Conservation (phyloP, 805 yeast species). For the Candida alai region DNA sequence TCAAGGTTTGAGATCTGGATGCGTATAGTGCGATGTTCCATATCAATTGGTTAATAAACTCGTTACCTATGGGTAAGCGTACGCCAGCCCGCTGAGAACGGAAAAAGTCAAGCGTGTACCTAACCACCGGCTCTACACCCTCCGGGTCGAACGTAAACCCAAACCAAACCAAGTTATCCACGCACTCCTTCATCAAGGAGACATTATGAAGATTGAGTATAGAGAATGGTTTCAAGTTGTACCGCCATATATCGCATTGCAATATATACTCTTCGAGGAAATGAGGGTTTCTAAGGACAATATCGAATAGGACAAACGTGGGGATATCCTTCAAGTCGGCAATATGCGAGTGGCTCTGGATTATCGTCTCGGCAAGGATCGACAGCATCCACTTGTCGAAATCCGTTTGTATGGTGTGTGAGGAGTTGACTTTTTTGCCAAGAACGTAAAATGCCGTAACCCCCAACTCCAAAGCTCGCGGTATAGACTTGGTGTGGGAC, state of each 20-base stretch:
- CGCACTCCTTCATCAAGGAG: slow-evolving; percentile 15
- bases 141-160: slow-evolving; percentile 21
- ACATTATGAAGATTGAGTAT: slow-evolving; percentile 17
- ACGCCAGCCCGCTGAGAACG: slow-evolving; percentile 17
- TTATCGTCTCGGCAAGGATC: slow-evolving; percentile 25
- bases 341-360: slow-evolving; percentile 30
- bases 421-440: neutral
- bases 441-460: slow-evolving; percentile 1
- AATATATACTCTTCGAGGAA: slow-evolving; percentile 26
- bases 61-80: slow-evolving; percentile 18
- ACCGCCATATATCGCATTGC: slow-evolving; percentile 35
- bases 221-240: slow-evolving; percentile 21
- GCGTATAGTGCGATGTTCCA: slow-evolving; percentile 25
- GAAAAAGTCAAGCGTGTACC: slow-evolving; percentile 16
- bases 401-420: slow-evolving; percentile 8
- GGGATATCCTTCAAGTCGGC: slow-evolving; percentile 31
- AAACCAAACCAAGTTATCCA: slow-evolving; percentile 28
- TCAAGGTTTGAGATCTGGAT: slow-evolving; percentile 5
- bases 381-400: slow-evolving; percentile 29
- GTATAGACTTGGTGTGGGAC: neutral
- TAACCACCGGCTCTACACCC: slow-evolving; percentile 17
- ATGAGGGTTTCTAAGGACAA: slow-evolving; percentile 35
- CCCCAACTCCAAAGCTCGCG: slow-evolving; percentile 2
- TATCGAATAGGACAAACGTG: slow-evolving; percentile 33
- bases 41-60: slow-evolving; percentile 19